These are phyloP conservation scores for Scheffersomyces illinoinensis DNA, from an alignment of 1,139 yeast species.

Conservation along the genomic window DNA sequence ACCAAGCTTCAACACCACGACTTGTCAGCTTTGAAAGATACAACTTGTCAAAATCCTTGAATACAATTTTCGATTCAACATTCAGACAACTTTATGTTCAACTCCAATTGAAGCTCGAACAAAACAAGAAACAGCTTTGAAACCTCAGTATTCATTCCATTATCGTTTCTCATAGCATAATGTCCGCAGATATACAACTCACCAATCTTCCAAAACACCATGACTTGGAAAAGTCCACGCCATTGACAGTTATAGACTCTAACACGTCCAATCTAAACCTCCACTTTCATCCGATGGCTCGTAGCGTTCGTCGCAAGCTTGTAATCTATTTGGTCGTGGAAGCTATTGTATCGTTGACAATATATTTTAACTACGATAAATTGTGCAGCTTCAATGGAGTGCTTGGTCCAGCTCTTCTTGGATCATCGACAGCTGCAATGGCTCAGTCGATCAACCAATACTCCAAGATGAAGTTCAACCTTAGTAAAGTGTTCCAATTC, in stretches of 20 bases:
- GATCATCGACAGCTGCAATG: slow-evolving; percentile 52
- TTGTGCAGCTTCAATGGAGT: slow-evolving; percentile 2
- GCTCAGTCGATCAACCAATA: slow-evolving; percentile 61
- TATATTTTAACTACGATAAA: slow-evolving; percentile 30
- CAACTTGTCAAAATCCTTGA: neutral
- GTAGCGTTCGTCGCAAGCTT: slow-evolving; percentile 4
- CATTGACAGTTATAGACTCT: slow-evolving; percentile 9
- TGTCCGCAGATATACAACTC: slow-evolving; percentile 1
- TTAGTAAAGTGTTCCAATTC: slow-evolving; percentile 49
- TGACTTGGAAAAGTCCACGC: slow-evolving; percentile 11
- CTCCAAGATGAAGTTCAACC: slow-evolving; percentile 38
- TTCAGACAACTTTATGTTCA: neutral
- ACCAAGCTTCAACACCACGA: neutral
- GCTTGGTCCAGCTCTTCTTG: slow-evolving; percentile 44
- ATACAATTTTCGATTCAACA: too few relatives aligned
- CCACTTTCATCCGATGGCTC: slow-evolving; percentile 4
- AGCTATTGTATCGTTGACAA: slow-evolving; percentile 18
- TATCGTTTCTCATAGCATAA: neutral
- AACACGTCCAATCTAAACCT: slow-evolving; percentile 1
- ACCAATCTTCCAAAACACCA: slow-evolving; percentile 1
- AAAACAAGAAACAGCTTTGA: neutral
- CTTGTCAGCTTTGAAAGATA: too few relatives aligned
- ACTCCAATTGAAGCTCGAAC: neutral
- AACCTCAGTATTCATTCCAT: neutral
- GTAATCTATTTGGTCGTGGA: slow-evolving; percentile 23